These are phyloP conservation scores for Rhodotorula sp. DNA, from an alignment of 1,284 basidiomycete genomes.

Conservation along the genomic window DNA sequence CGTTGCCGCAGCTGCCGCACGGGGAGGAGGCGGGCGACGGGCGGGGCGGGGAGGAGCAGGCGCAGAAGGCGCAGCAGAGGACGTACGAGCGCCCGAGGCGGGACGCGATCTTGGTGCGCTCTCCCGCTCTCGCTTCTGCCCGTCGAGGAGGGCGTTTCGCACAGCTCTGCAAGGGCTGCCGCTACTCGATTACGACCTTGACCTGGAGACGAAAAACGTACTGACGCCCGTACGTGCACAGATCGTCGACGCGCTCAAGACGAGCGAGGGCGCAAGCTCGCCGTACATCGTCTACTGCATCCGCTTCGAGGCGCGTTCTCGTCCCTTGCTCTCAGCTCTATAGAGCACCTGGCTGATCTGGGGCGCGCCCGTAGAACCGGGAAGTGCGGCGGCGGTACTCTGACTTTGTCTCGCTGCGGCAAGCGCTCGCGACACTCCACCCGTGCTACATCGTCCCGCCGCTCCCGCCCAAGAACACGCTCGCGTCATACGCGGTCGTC, in stretches of 20 bases:
- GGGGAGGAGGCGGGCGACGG: background rate
- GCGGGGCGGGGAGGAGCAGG: background rate
- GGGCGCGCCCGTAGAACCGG: conserved; percentile 61
- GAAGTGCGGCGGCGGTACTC: conserved; percentile 91
- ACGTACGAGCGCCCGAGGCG: conserved; percentile 11
- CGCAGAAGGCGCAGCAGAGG: background rate
- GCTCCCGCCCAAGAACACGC: conserved; percentile 93
- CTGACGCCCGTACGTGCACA: conserved; percentile 47
- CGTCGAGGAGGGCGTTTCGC: background rate
- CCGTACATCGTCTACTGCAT: conserved; percentile 96
- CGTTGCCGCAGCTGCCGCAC: conserved; percentile 2
- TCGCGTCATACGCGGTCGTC: conserved; percentile 96
- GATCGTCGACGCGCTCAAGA: conserved; percentile 96
- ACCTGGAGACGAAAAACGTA: background rate
- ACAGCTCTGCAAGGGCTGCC: background rate
- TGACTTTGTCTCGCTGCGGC: conserved; percentile 91
- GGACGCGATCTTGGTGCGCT: conserved; percentile 32
- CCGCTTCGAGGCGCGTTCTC: conserved; percentile 72
- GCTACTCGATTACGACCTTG: too few relatives aligned
- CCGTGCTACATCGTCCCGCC: conserved; percentile 97
- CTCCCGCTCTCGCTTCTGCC: background rate
- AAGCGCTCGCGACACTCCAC: conserved; percentile 81
- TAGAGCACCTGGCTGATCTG: too few relatives aligned
- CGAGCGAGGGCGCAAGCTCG: conserved; percentile 74
- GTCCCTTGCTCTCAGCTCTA: background rate